phyloP scores from a whole-genome alignment of 495 filamentous ascomycete genomes.

The Neurospora tetraspora region DNA sequence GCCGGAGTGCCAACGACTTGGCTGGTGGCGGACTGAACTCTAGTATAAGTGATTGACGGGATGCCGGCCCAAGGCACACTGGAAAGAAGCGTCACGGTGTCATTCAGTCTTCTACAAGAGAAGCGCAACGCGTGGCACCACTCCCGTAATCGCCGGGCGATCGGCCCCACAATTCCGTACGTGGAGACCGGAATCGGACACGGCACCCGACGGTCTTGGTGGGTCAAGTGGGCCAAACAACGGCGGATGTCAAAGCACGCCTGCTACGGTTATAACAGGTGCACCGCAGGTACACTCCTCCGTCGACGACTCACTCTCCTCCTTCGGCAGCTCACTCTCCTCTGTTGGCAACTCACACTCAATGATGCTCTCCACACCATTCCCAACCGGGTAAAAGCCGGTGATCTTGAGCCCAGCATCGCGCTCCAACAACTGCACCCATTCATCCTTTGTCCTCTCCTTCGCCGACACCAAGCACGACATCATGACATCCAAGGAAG shows the following conservation, averaged over 20 bases:
- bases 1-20: no score
- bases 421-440: slow-evolving; percentile 15
- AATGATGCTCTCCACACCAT: slow-evolving; percentile 33
- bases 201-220: no score
- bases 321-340: neutral
- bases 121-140: neutral
- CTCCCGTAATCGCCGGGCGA: neutral
- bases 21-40: neutral
- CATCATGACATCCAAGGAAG: slow-evolving; percentile 30
- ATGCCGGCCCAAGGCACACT: neutral
- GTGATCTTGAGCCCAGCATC: slow-evolving; percentile 32
- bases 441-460: slow-evolving; percentile 25
- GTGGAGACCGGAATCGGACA: neutral
- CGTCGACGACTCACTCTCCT: neutral
- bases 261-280: neutral
- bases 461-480: slow-evolving; percentile 18
- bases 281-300: neutral
- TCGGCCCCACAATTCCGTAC: neutral
- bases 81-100: no score
- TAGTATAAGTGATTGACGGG: neutral
- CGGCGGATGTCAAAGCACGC: neutral
- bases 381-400: slow-evolving; percentile 28
- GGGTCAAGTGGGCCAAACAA: neutral
- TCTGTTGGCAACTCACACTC: slow-evolving; percentile 22
- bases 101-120: no score